phyloP scores from a whole-genome alignment of 1,284 basidiomycete species.

The Rhodotorula sp. region DNA sequence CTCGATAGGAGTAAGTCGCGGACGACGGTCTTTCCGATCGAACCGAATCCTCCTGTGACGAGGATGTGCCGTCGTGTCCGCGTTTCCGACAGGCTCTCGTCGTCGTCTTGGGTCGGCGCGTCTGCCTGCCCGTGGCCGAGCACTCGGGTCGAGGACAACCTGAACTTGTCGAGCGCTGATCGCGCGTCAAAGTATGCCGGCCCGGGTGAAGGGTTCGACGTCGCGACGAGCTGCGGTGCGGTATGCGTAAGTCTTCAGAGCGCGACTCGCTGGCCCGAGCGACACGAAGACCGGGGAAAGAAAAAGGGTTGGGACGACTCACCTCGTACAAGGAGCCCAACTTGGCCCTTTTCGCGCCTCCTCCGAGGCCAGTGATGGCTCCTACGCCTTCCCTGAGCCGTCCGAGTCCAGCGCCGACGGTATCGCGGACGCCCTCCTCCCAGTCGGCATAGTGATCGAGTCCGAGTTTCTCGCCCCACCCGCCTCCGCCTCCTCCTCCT shows the following conservation, averaged over 20 bases:
- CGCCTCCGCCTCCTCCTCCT: not conserved
- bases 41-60: slow-evolving; percentile 44
- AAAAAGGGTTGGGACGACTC: not conserved
- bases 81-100: slow-evolving; percentile 6
- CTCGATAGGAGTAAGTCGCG: slow-evolving; percentile 39
- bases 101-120: slow-evolving; percentile 5
- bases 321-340: slow-evolving; percentile 40
- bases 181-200: slow-evolving; percentile 38
- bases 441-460: slow-evolving; percentile 39
- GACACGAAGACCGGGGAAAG: not conserved
- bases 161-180: slow-evolving; percentile 39
- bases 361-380: slow-evolving; percentile 23
- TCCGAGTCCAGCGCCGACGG: slow-evolving; percentile 25
- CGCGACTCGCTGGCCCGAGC: too few species aligned
- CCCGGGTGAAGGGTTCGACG: slow-evolving; percentile 36
- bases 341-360: slow-evolving; percentile 19
- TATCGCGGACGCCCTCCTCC: slow-evolving; percentile 34
- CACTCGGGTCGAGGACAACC: slow-evolving; percentile 41
- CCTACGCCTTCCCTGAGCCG: slow-evolving; percentile 27
- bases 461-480: slow-evolving; percentile 32
- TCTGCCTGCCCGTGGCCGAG: slow-evolving; percentile 35
- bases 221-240: slow-evolving; percentile 33
- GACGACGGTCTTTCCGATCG: slow-evolving; percentile 41
- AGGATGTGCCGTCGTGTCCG: slow-evolving; percentile 41
- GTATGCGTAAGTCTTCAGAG: too few species aligned